Percentiles rank a stretch among this genome's conserved stretches.
These are phyloP conservation scores for Trichophyton schoenleinii DNA, from an alignment of 2,329 filamentous ascomycete genomes.

Conservation along the genomic window DNA sequence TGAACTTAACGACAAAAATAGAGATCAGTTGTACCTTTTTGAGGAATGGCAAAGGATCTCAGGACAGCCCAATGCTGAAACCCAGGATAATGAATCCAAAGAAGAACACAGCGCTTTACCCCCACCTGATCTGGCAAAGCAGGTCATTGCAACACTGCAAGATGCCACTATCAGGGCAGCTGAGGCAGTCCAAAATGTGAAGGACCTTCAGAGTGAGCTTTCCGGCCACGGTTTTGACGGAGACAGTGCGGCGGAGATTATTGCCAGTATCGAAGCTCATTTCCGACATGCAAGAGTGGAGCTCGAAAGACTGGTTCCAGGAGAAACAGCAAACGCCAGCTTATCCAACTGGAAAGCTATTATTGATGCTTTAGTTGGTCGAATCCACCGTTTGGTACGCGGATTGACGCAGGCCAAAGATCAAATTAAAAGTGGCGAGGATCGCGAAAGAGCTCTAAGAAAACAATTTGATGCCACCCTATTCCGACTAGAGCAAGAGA, in stretches of 20 bases:
- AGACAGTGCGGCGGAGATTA: constrained; percentile 19
- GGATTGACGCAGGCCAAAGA: constrained; percentile 24
- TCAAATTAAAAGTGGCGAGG: constrained; percentile 23
- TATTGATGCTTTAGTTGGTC: constrained; percentile 29
- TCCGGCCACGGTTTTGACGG: constrained; percentile 30
- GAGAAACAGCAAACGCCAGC: constrained; percentile 29
- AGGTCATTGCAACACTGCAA: constrained; percentile 26
- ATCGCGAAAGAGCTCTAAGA: constrained; percentile 30
- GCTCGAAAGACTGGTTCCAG: constrained; percentile 33
- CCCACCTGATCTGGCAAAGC: constrained; percentile 28
- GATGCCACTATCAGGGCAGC: constrained; percentile 27
- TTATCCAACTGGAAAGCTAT: constrained; percentile 29
- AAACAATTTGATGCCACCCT: constrained; percentile 34
- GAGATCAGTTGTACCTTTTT: constrained; percentile 31
- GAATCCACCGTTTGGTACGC: constrained; percentile 25
- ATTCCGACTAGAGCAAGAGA: constrained; percentile 26
- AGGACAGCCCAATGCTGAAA: constrained; percentile 15
- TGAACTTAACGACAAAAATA: constrained; percentile 29
- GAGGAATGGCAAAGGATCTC: constrained; percentile 26
- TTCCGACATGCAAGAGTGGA: constrained; percentile 34
- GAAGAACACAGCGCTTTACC: constrained; percentile 18
- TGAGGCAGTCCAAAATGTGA: constrained; percentile 26
- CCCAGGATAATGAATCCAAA: background rate
- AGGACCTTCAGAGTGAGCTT: constrained; percentile 26
- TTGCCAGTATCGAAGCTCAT: constrained; percentile 26